These are phyloP conservation scores for Thelonectria discophora DNA, from an alignment of 2,329 filamentous ascomycete genomes.

Conservation along the genomic window DNA sequence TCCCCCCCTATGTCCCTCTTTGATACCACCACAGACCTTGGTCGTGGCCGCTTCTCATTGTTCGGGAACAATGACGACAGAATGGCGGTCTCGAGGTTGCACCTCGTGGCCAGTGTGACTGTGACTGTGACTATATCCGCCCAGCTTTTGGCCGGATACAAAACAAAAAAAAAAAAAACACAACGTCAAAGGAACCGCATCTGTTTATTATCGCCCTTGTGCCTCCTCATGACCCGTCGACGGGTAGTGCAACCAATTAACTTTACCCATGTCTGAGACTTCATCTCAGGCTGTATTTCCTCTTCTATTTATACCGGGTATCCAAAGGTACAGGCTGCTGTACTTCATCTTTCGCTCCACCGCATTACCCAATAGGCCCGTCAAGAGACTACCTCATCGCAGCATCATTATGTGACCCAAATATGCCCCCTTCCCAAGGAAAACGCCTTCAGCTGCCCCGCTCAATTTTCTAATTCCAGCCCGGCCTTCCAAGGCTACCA, in stretches of 20 bases:
- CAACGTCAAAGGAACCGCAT: no score
- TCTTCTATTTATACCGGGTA: conserved; percentile 22
- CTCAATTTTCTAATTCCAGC: conserved; percentile 9
- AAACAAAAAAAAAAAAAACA: neutral
- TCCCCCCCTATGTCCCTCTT: no score
- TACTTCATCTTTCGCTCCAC: neutral
- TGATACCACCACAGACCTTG: no score
- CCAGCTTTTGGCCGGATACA: neutral
- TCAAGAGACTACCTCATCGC: no score
- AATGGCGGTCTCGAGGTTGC: neutral
- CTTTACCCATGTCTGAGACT: neutral
- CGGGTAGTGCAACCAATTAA: no score
- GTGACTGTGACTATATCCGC: no score
- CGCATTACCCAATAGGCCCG: no score
- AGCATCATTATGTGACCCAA: neutral
- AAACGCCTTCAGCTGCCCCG: conserved; percentile 12
- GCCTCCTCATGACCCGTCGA: no score
- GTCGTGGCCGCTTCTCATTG: neutral
- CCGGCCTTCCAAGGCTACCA: neutral
- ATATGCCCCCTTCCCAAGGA: neutral
- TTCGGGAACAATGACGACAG: neutral
- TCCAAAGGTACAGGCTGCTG: conserved; percentile 2
- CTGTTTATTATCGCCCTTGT: no score
- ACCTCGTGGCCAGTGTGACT: neutral
- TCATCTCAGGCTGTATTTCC: neutral